These are phyloP conservation scores for Epichloe sylvatica DNA, from an alignment of 2,329 filamentous ascomycete genomes.

Conservation along the genomic window DNA sequence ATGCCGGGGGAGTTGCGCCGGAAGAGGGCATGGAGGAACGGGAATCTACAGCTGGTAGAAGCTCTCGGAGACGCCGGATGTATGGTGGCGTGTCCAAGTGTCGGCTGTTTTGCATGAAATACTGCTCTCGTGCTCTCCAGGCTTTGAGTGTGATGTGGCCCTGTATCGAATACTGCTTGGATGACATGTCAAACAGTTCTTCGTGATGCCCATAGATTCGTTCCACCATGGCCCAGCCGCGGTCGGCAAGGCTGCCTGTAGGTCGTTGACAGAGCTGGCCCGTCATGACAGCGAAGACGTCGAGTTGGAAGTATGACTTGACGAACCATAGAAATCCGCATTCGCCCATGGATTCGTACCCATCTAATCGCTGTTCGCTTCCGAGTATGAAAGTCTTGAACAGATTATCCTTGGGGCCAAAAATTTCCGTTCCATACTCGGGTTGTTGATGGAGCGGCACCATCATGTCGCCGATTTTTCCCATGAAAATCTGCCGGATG, in stretches of 20 bases:
- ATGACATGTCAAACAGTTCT: constrained; percentile 35
- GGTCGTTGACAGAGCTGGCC: constrained; percentile 38
- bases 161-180: constrained; percentile 30
- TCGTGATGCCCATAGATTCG: constrained; percentile 33
- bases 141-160: constrained; percentile 36
- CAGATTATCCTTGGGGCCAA: constrained; percentile 35
- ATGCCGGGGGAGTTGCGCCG: neutral
- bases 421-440: constrained; percentile 36
- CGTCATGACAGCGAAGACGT: constrained; percentile 40
- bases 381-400: constrained; percentile 40
- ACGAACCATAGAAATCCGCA: constrained; percentile 42
- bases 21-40: constrained; percentile 18
- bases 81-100: constrained; percentile 29
- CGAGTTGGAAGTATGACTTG: constrained; percentile 40
- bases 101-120: constrained; percentile 23
- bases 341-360: constrained; percentile 28
- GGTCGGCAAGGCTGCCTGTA: constrained; percentile 36
- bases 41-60: constrained; percentile 27
- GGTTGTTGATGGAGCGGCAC: constrained; percentile 32
- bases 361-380: constrained; percentile 31
- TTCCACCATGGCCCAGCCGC: constrained; percentile 36
- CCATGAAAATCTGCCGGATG: constrained; percentile 32
- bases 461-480: constrained; percentile 35
- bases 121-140: constrained; percentile 36
- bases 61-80: constrained; percentile 29